Percentiles rank a stretch among this genome's conserved stretches.
Conservation (phyloP, 352 stramenopile species). For the Chrysophaeum taylorii region DNA sequence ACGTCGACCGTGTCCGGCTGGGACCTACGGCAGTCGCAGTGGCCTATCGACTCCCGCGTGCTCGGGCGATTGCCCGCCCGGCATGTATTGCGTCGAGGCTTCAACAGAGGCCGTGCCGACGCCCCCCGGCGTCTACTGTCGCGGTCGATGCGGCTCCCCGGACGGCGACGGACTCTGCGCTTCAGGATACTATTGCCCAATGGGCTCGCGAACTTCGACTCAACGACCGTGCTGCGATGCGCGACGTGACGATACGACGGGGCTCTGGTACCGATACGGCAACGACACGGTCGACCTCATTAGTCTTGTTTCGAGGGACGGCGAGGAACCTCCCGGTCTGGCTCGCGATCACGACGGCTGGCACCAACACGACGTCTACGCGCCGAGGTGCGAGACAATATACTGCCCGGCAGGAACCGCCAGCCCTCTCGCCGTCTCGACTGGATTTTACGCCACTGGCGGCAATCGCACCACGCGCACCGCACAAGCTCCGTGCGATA, state of each 20-base stretch:
- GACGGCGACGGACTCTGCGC: slow-evolving; percentile 19
- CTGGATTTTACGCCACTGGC: slow-evolving; percentile 14
- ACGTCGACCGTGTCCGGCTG: slow-evolving; percentile 40
- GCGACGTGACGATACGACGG: not conserved
- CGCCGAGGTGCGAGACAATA: not conserved
- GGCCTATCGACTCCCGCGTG: slow-evolving; percentile 35
- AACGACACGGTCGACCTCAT: not conserved
- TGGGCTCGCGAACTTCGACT: not conserved
- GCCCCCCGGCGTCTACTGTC: slow-evolving; percentile 22
- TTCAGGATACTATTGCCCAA: slow-evolving; percentile 22
- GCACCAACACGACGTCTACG: not conserved
- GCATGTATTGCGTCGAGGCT: slow-evolving; percentile 51
- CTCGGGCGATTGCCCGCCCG: slow-evolving; percentile 42
- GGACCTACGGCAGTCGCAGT: slow-evolving; percentile 38
- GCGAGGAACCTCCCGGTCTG: not conserved
- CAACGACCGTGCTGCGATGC: slow-evolving; percentile 8
- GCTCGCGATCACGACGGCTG: not conserved
- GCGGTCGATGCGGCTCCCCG: not conserved
- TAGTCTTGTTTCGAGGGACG: not conserved
- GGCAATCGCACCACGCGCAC: not conserved
- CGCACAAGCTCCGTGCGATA: not conserved
- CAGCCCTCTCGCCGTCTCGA: slow-evolving; percentile 10
- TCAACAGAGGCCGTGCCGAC: slow-evolving; percentile 26
- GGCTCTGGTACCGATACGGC: not conserved
- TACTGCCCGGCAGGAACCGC: slow-evolving; percentile 22